These are phyloP conservation scores for Vinca minor DNA, from an alignment of 257 asterid genomes.

Conservation along the genomic window DNA sequence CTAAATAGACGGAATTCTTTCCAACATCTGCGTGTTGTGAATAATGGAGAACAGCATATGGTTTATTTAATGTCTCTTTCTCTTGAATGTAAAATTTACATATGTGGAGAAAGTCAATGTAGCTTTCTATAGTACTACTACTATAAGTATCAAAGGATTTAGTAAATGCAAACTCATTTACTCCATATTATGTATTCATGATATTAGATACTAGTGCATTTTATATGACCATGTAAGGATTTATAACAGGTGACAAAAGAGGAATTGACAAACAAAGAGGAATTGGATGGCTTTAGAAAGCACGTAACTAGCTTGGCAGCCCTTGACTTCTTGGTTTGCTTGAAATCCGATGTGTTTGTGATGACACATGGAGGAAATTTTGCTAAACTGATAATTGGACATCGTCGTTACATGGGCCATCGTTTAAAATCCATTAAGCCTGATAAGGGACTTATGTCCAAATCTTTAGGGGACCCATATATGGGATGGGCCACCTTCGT, in stretches of 20 bases:
- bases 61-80: no score
- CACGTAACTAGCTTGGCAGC: slow-evolving; percentile 98
- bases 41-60: neutral
- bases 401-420: slow-evolving; percentile 88
- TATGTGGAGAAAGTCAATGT: neutral
- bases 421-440: slow-evolving; percentile 86
- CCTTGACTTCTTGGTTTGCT: slow-evolving; percentile 92
- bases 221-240: slow-evolving; percentile 8
- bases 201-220: neutral
- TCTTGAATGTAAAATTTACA: no score
- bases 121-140: neutral
- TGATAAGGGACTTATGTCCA: slow-evolving; percentile 92
- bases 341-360: slow-evolving; percentile 91
- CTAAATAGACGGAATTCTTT: neutral
- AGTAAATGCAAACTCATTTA: neutral
- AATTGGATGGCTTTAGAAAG: slow-evolving; percentile 79
- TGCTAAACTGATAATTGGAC: slow-evolving; percentile 82
- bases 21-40: neutral
- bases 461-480: slow-evolving; percentile 96
- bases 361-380: slow-evolving; percentile 99
- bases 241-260: slow-evolving; percentile 79
- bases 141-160: neutral
- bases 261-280: slow-evolving; percentile 72
- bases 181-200: neutral
- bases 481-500: slow-evolving; percentile 98